These are phyloP conservation scores for Pholiota microspora DNA, from an alignment of 768 basidiomycete species.

Conservation along the genomic window DNA sequence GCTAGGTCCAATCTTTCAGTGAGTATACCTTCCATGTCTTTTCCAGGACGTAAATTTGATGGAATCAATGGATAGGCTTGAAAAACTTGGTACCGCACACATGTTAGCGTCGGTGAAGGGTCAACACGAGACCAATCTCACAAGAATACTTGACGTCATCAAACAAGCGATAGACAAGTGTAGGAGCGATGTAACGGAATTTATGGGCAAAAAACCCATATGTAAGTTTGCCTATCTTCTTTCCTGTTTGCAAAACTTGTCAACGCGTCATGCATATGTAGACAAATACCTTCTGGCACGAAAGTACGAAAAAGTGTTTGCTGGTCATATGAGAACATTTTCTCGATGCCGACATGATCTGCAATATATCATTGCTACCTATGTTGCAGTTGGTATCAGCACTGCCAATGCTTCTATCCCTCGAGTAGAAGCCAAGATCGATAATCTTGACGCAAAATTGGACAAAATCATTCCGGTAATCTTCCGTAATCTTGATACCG, in stretches of 20 bases:
- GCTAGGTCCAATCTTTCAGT: constrained; percentile 45
- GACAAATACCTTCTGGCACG: constrained; percentile 27
- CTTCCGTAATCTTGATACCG: constrained; percentile 31
- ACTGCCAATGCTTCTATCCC: constrained; percentile 26
- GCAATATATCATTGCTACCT: constrained; percentile 27
- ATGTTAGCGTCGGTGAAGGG: constrained; percentile 23
- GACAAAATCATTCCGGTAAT: constrained; percentile 19
- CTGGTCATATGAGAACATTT: constrained; percentile 28
- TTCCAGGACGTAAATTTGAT: no score
- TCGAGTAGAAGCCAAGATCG: constrained; percentile 15
- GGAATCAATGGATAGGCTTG: constrained; percentile 11
- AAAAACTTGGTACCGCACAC: constrained; percentile 9
- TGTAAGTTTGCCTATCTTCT: constrained; percentile 17
- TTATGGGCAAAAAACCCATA: constrained; percentile 31
- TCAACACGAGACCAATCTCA: constrained; percentile 25
- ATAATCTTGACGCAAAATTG: constrained; percentile 22
- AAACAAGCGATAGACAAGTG: constrained; percentile 36
- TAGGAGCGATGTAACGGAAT: constrained; percentile 37
- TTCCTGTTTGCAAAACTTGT: no score
- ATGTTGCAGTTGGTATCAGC: constrained; percentile 29
- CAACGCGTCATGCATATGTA: constrained; percentile 9
- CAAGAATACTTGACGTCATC: constrained; percentile 21
- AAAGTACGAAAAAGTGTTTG: constrained; percentile 33
- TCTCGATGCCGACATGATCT: constrained; percentile 28
- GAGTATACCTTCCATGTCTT: constrained; percentile 11